phyloP scores from a whole-genome alignment of 768 basidiomycete genomes.

The Phylloporus sp. region DNA sequence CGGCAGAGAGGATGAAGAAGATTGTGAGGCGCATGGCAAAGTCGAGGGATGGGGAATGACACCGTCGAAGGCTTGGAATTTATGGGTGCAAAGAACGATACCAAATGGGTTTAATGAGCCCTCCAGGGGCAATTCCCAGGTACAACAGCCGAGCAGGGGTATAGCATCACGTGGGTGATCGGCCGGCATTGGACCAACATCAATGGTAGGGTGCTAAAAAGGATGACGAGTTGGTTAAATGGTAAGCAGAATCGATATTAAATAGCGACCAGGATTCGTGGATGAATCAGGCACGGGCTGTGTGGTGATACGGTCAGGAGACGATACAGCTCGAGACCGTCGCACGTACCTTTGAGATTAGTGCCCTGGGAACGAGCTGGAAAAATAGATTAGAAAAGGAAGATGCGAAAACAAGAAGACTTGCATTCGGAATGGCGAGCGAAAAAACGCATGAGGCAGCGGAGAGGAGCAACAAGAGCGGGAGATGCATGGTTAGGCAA shows the following conservation, averaged over 20 bases:
- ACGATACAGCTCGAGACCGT: not conserved
- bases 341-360: not conserved
- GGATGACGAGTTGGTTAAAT: too few relatives aligned
- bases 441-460: slow-evolving; percentile 7
- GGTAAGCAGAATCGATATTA: too few relatives aligned
- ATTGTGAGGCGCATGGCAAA: not conserved
- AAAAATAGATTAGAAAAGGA: not conserved
- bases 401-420: not conserved
- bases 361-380: not conserved
- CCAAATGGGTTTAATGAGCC: not conserved
- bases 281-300: not conserved
- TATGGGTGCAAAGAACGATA: not conserved
- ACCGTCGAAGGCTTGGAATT: not conserved
- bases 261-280: too few relatives aligned
- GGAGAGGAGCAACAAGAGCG: slow-evolving; percentile 11
- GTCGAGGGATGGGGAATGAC: not conserved
- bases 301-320: not conserved
- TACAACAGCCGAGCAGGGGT: not conserved
- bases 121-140: not conserved
- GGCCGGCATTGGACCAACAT: too few relatives aligned
- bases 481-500: slow-evolving; percentile 18
- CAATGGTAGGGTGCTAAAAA: too few relatives aligned
- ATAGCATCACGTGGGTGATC: not conserved
- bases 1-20: not conserved
- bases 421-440: slow-evolving; percentile 6